These are phyloP conservation scores for Zhuliangozyma parablackwelliae DNA, from an alignment of 1,139 yeast genomes.

Conservation along the genomic window DNA sequence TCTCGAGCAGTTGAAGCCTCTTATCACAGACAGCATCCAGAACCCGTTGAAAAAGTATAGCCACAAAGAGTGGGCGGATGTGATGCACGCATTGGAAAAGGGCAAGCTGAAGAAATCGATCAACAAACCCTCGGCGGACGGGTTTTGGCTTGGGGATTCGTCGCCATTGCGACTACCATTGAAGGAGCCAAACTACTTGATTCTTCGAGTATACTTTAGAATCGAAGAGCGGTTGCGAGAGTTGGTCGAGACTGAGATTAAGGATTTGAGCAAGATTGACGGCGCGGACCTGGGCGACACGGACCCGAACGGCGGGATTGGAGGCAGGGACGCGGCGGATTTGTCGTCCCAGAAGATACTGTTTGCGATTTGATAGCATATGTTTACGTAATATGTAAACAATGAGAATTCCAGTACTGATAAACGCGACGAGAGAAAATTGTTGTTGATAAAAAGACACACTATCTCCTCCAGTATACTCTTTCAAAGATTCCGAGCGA, in stretches of 20 bases:
- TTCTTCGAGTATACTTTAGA: constrained; percentile 37
- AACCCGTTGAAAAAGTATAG: constrained; percentile 28
- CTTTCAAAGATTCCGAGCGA: not conserved
- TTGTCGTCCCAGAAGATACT: no score
- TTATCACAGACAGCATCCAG: constrained; percentile 29
- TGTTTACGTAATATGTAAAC: no score
- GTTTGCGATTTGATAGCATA: no score
- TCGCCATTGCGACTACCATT: constrained; percentile 68
- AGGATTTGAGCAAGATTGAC: constrained; percentile 7
- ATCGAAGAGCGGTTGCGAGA: constrained; percentile 18
- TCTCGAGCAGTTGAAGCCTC: constrained; percentile 21
- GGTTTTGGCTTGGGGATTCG: constrained; percentile 51
- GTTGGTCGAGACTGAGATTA: constrained; percentile 15
- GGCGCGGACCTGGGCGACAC: no score
- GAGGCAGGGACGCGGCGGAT: no score
- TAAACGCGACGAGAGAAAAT: no score
- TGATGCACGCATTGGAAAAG: constrained; percentile 14
- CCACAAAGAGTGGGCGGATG: constrained; percentile 29
- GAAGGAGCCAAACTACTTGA: constrained; percentile 60
- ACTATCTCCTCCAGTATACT: not conserved
- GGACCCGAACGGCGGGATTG: no score
- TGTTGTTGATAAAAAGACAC: no score
- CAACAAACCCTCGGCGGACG: constrained; percentile 1
- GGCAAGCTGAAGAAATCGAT: not conserved
- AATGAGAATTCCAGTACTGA: no score